phyloP scores from a whole-genome alignment of 257 asterid genomes.

The Osmanthus fragrans region DNA sequence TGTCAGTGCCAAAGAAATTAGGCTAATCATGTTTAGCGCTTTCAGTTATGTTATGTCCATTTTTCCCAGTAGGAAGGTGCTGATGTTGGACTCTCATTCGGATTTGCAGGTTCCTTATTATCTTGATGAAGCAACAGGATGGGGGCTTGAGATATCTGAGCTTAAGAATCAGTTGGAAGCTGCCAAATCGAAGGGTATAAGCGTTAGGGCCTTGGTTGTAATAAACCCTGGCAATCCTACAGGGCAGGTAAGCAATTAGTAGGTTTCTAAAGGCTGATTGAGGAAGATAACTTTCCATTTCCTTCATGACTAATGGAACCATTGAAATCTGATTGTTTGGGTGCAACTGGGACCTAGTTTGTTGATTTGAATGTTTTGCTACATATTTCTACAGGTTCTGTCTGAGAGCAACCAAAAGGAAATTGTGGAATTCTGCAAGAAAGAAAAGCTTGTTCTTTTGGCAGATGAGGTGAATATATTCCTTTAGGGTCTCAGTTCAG shows the following conservation, averaged over 20 bases:
- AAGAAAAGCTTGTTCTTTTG: slow-evolving; percentile 94
- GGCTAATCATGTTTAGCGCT: not conserved
- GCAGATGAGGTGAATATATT: slow-evolving; percentile 83
- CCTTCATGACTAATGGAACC: not conserved
- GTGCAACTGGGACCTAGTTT: not conserved
- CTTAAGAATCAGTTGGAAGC: slow-evolving; percentile 75
- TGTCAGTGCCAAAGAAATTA: not conserved
- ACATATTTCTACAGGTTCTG: slow-evolving; percentile 43
- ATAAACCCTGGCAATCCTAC: slow-evolving; percentile 99
- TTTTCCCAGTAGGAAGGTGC: slow-evolving; percentile 1
- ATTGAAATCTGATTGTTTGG: not conserved
- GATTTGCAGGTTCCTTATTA: slow-evolving; percentile 82
- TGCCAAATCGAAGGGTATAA: slow-evolving; percentile 75
- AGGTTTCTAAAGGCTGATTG: not conserved
- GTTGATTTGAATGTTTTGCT: slow-evolving; percentile 16
- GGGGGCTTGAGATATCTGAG: slow-evolving; percentile 90
- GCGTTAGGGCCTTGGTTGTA: slow-evolving; percentile 86
- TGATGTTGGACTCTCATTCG: slow-evolving; percentile 16
- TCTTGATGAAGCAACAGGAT: slow-evolving; percentile 93
- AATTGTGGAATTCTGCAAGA: slow-evolving; percentile 93
- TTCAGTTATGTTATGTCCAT: not conserved
- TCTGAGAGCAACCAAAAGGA: slow-evolving; percentile 68
- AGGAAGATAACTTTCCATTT: not conserved
- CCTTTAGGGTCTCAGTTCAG: not conserved
- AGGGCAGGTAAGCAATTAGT: slow-evolving; percentile 64